Evolutionary conservation across 2,329 filamentous ascomycete genomes (phyloP).

Genomic region (Dryadomyces sulphureus): DNA sequence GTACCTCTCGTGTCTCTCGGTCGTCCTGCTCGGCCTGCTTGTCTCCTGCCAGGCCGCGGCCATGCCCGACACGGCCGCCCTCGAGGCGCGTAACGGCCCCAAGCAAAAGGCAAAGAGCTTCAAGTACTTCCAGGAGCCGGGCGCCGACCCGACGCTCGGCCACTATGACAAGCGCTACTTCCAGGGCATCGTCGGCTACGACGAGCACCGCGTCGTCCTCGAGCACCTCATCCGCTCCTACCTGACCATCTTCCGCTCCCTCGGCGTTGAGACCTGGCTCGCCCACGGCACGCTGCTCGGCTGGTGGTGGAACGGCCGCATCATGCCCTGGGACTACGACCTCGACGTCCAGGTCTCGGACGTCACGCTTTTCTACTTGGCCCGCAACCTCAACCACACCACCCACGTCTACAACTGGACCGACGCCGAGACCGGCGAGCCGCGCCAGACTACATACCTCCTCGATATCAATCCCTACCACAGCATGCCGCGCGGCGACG

Average conservation of each 20-base stretch:
- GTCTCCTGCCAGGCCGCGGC: background rate
- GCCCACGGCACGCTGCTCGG: slow-evolving; percentile 72
- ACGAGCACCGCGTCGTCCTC: slow-evolving; percentile 50
- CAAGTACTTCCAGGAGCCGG: slow-evolving; percentile 56
- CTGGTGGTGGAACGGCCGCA: slow-evolving; percentile 76
- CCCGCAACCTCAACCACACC: slow-evolving; percentile 53
- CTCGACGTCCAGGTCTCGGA: slow-evolving; percentile 66
- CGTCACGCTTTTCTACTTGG: slow-evolving; percentile 51
- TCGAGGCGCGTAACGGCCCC: no score
- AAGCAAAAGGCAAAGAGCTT: slow-evolving; percentile 14
- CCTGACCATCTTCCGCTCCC: slow-evolving; percentile 46
- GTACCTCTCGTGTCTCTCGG: background rate
- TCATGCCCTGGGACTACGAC: slow-evolving; percentile 76
- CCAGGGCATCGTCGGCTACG: slow-evolving; percentile 45
- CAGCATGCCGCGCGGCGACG: slow-evolving; percentile 46
- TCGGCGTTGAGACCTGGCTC: slow-evolving; percentile 68
- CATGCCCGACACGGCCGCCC: background rate
- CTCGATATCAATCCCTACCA: slow-evolving; percentile 66
- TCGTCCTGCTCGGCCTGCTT: background rate
- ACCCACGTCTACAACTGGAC: slow-evolving; percentile 38
- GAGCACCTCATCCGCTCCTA: slow-evolving; percentile 61
- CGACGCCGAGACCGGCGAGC: slow-evolving; percentile 24
- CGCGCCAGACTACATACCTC: slow-evolving; percentile 40
- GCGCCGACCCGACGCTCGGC: slow-evolving; percentile 40
- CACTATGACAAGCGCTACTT: slow-evolving; percentile 69